phyloP scores from a whole-genome alignment of 495 filamentous ascomycete species.

The Hypoxylon rickii region DNA sequence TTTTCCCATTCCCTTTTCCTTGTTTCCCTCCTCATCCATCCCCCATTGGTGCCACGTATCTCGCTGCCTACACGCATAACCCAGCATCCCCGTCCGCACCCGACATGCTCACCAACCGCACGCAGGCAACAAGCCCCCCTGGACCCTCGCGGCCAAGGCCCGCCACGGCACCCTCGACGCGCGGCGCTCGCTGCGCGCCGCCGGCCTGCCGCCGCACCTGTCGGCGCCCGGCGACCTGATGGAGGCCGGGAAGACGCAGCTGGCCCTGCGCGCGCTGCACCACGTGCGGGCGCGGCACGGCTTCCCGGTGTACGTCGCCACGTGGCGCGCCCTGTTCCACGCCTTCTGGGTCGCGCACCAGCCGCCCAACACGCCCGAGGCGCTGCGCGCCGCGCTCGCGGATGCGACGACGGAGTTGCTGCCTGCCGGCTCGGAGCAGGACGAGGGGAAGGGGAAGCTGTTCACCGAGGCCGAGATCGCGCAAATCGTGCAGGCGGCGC shows the following conservation, averaged over 20 bases:
- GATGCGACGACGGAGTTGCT: slow-evolving; percentile 26
- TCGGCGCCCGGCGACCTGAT: slow-evolving; percentile 47
- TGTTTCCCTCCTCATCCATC: neutral
- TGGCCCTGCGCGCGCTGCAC: slow-evolving; percentile 68
- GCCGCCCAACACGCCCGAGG: slow-evolving; percentile 39
- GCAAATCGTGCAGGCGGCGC: slow-evolving; percentile 56
- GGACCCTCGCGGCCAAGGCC: slow-evolving; percentile 69
- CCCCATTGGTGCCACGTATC: too few species aligned
- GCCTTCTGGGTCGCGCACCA: slow-evolving; percentile 42
- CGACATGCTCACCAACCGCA: neutral
- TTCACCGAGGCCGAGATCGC: slow-evolving; percentile 45
- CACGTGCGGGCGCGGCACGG: slow-evolving; percentile 63
- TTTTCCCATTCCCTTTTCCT: neutral
- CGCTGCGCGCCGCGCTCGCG: slow-evolving; percentile 35
- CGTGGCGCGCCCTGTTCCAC: slow-evolving; percentile 43
- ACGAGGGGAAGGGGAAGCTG: slow-evolving; percentile 13
- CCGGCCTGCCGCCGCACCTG: slow-evolving; percentile 51
- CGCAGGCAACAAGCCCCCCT: slow-evolving; percentile 74
- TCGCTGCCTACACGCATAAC: too few species aligned
- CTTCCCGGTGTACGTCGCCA: slow-evolving; percentile 24
- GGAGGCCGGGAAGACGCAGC: slow-evolving; percentile 36
- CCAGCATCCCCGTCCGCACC: neutral
- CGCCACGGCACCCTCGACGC: slow-evolving; percentile 59
- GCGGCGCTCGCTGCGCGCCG: slow-evolving; percentile 58
- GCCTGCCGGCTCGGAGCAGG: slow-evolving; percentile 36